phyloP scores from a whole-genome alignment of 106 monocot genomes.

The Vanilla planifolia region DNA sequence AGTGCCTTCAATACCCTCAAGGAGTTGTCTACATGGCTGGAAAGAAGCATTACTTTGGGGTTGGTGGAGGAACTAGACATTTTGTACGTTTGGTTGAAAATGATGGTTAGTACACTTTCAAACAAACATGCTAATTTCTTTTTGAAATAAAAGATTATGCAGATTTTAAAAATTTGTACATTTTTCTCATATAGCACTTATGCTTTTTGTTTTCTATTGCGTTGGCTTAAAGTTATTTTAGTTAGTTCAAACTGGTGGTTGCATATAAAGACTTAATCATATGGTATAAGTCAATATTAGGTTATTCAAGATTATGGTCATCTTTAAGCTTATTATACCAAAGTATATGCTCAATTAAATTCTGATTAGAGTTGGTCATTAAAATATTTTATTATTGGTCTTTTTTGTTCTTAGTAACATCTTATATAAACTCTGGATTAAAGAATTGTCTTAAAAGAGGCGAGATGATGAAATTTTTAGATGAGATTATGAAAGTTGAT shows the following conservation, averaged over 20 bases:
- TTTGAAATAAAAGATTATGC: neutral
- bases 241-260: too few species aligned
- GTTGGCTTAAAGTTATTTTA: too few species aligned
- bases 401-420: neutral
- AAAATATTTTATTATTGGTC: neutral
- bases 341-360: too few species aligned
- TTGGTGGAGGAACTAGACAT: slow-evolving; percentile 96
- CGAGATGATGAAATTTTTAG: too few species aligned
- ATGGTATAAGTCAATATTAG: too few species aligned
- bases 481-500: too few species aligned
- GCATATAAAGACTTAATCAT: too few species aligned
- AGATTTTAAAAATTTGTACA: neutral
- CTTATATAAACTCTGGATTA: neutral
- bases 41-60: slow-evolving; percentile 98
- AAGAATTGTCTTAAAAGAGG: too few species aligned
- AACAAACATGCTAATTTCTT: neutral
- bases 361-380: neutral
- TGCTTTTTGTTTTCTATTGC: too few species aligned
- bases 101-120: slow-evolving; percentile 60
- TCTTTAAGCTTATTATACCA: too few species aligned
- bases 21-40: slow-evolving; percentile 89
- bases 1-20: slow-evolving; percentile 45
- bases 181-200: neutral
- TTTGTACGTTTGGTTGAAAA: slow-evolving; percentile 59
- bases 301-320: too few species aligned